Evolutionary conservation across 148 eudicot genomes (phyloP).

Genomic region (Amaranthus palmeri): DNA sequence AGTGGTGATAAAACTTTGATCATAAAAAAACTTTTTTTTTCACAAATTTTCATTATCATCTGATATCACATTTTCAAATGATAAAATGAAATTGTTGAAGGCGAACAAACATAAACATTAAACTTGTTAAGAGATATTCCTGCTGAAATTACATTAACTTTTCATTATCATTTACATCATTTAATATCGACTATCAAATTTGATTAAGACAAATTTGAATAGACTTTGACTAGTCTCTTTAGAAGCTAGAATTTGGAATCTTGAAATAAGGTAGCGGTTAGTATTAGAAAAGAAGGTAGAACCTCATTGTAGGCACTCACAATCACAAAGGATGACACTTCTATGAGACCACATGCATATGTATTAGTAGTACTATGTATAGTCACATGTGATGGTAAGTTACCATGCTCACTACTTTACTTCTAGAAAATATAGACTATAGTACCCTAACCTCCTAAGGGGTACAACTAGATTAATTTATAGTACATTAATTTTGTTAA

Average conservation of each 20-base stretch:
- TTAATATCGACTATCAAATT: not conserved
- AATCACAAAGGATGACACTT: conserved; percentile 3
- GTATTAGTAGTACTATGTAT: conserved; percentile 8
- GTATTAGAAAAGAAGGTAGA: conserved; percentile 8
- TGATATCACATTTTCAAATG: too few species aligned
- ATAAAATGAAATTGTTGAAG: too few species aligned
- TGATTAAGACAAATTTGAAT: not conserved
- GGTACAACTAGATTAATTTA: not conserved
- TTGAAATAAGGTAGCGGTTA: conserved; percentile 8
- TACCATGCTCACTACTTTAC: not conserved
- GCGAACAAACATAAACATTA: too few species aligned
- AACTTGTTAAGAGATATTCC: too few species aligned
- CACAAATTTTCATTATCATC: too few species aligned
- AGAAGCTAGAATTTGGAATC: conserved; percentile 14
- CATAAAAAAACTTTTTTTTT: too few species aligned
- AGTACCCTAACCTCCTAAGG: too few species aligned
- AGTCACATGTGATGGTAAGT: conserved; percentile 10
- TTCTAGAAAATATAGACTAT: not conserved
- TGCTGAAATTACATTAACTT: too few species aligned
- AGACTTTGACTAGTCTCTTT: not conserved
- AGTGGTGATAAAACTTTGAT: too few species aligned
- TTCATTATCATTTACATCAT: too few species aligned
- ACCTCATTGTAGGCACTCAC: not conserved
- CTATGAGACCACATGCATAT: conserved; percentile 1
- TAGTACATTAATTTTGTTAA: not conserved